phyloP scores from a whole-genome alignment of 1,284 basidiomycete genomes.

The Stygiomarasmius scandens region DNA sequence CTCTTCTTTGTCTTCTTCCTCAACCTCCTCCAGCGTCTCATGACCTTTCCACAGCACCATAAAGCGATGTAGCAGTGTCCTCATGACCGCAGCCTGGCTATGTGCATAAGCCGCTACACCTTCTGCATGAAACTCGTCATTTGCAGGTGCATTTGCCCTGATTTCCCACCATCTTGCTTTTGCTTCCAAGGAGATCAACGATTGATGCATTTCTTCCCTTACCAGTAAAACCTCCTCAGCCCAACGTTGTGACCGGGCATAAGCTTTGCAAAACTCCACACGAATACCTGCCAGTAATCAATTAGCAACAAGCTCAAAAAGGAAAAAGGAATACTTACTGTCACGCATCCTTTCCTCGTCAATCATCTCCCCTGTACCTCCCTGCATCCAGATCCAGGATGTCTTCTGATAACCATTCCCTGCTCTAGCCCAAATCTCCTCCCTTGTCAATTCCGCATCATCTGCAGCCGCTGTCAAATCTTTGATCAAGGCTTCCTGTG shows the following conservation, averaged over 20 bases:
- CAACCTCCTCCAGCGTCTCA: neutral
- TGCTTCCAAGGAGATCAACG: neutral
- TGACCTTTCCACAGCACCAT: neutral
- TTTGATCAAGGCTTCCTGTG: constrained; percentile 1
- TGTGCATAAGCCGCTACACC: neutral
- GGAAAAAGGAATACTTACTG: neutral
- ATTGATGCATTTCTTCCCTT: constrained; percentile 19
- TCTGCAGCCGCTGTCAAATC: neutral
- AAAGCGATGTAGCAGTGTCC: neutral
- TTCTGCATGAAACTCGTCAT: neutral
- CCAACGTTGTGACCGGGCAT: constrained; percentile 19
- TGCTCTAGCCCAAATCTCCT: neutral
- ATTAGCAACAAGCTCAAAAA: neutral
- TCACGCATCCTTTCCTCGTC: neutral
- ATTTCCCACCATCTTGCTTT: neutral
- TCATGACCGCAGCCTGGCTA: neutral
- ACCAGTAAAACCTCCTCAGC: constrained; percentile 18
- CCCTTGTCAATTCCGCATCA: neutral
- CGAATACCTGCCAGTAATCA: neutral
- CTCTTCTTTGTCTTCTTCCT: neutral
- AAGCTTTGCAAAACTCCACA: constrained; percentile 8
- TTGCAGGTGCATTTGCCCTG: neutral
- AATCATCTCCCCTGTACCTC: neutral
- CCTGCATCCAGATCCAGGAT: constrained; percentile 7
- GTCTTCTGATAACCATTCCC: neutral